Evolutionary conservation across 2,329 filamentous ascomycete genomes (phyloP), one percentile per base, ranked within the genome.

Genomic region (Phialophora verrucosa): DNA sequence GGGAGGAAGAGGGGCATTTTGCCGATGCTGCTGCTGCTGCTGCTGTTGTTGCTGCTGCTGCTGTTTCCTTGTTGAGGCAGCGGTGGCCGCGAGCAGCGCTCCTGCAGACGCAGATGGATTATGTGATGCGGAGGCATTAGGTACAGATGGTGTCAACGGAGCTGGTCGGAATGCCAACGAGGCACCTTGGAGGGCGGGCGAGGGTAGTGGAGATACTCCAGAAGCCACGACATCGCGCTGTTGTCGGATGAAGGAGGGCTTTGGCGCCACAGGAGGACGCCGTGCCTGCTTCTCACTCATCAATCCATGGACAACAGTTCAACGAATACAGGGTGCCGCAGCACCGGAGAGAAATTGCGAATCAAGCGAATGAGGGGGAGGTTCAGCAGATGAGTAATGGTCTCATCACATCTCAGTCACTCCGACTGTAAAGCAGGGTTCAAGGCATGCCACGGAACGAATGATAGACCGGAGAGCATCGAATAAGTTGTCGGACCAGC

Each of bases 251-350:
- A 69, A 69, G 20, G 65, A 62, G 38, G 71, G 71, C 65, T 73
- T 73, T 14, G 70, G 69, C 65, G 71, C 70, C 68, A 71, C 68
- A 62, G 68, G 61, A 63, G 71, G 71, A 69, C 68, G 70, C 71
- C 70, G 64, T 64, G 69, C 58, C 62, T 68, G 65, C 49, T 67
- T 69, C 60, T 71, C 69, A 67, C 44, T 71, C 71, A 73, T 73
- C 59, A 68, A 73, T 70, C 67, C 69, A 72, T 71, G 31, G 63
- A 64, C 60, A 62, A 25, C 47, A 32, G 56, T 47, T 59, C 56
- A 55, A 55, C 29, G 27, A 49, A 62, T 23, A 56, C 17, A 58
- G 49, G 63, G 63, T 68, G 65, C 62, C 57, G 55, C 53, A 59
- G 63, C 65, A 70, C 68, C 63, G n/a, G 64, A 31, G 10, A 38